phyloP scores from a whole-genome alignment of 345 rosid species.

The Ceriops zippeliana region DNA sequence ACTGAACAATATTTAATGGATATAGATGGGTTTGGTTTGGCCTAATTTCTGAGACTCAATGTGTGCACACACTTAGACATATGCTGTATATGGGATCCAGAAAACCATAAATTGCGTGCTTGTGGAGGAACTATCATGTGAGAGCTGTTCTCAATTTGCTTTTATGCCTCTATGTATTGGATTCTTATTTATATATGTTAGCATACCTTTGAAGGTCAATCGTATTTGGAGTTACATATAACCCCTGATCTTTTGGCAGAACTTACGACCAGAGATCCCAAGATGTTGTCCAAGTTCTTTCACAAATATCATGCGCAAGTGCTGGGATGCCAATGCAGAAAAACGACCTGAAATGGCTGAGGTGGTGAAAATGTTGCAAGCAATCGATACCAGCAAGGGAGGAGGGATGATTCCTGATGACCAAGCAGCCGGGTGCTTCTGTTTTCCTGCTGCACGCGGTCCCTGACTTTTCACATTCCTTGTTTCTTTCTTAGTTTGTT shows the following conservation, averaged over 20 bases:
- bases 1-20: background rate
- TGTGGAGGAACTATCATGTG: too few species aligned
- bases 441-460: constrained; percentile 70
- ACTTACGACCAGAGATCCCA: constrained; percentile 81
- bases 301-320: constrained; percentile 64
- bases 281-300: constrained; percentile 76
- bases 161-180: too few species aligned
- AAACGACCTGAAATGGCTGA: constrained; percentile 86
- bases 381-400: constrained; percentile 76
- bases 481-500: background rate
- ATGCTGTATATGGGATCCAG: too few species aligned
- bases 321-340: constrained; percentile 77
- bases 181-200: background rate
- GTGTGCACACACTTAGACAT: too few species aligned
- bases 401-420: constrained; percentile 97
- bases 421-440: constrained; percentile 60
- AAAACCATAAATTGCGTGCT: too few species aligned
- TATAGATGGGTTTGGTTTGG: too few species aligned
- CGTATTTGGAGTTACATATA: background rate
- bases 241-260: constrained; percentile 39
- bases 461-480: constrained; percentile 37
- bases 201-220: constrained; percentile 1
- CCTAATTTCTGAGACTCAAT: too few species aligned
- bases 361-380: constrained; percentile 79
- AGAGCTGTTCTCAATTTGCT: too few species aligned